phyloP scores from a whole-genome alignment of 179 eudicot genomes.

The Camellia oleifera region DNA sequence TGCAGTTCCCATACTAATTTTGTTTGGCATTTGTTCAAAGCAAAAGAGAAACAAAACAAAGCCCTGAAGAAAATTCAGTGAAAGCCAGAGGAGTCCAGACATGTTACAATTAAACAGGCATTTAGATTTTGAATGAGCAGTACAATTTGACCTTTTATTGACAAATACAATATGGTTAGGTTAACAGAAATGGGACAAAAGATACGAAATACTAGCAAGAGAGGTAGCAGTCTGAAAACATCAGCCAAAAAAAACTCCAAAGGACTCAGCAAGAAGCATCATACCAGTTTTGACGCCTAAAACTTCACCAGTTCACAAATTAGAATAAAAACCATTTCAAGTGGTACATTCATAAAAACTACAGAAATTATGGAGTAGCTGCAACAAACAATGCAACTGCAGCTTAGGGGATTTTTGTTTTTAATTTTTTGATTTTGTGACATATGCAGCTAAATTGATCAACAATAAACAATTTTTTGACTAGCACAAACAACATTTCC shows the following conservation, averaged over 20 bases:
- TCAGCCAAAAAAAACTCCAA: too few relatives aligned
- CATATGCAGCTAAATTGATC: not conserved
- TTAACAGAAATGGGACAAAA: too few relatives aligned
- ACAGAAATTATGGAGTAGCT: not conserved
- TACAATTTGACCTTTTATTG: too few relatives aligned
- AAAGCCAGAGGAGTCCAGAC: too few relatives aligned
- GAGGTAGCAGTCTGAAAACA: not conserved
- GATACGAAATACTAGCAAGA: too few relatives aligned
- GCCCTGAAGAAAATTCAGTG: too few relatives aligned
- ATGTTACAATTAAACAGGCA: too few relatives aligned
- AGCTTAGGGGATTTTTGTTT: not conserved
- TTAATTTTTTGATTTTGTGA: not conserved
- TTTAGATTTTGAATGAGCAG: too few relatives aligned
- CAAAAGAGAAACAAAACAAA: too few relatives aligned
- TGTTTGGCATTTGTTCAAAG: too few relatives aligned
- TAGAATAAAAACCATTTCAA: not conserved
- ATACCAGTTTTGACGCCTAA: not conserved
- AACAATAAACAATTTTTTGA: not conserved
- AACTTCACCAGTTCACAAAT: not conserved
- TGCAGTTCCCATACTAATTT: too few relatives aligned
- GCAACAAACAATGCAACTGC: not conserved
- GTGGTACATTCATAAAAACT: not conserved
- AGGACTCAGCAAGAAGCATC: not conserved
- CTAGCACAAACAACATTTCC: constrained; percentile 5
- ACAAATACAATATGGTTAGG: not conserved